A percentile compares a stretch with the other conserved stretches of the same genome.
Conservation (phyloP, 257 asterid genomes). For the Solanum dulcamara region DNA sequence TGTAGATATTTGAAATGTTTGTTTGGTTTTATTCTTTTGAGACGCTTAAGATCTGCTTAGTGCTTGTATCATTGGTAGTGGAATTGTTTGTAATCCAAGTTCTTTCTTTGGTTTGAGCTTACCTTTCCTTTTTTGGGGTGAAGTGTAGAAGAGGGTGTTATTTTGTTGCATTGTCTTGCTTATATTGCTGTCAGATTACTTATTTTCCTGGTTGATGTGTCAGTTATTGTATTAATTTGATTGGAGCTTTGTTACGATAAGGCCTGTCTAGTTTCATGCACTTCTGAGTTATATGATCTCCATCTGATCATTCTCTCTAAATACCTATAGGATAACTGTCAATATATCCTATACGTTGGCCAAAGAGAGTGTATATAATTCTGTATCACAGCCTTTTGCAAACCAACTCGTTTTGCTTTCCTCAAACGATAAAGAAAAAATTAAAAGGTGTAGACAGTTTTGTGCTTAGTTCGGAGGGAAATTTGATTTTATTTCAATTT, state of each 20-base stretch:
- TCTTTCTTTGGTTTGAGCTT: not conserved
- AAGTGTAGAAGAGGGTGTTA: no score
- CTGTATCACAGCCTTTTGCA: not conserved
- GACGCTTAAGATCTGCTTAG: not conserved
- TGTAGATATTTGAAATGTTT: not conserved
- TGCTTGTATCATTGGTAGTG: not conserved
- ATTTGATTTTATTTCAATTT: not conserved
- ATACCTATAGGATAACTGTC: not conserved
- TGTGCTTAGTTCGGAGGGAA: not conserved
- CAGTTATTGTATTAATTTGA: no score
- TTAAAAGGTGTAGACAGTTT: not conserved
- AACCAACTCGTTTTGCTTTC: not conserved
- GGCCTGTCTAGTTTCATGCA: not conserved
- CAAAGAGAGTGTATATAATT: not conserved
- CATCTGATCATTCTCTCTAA: not conserved
- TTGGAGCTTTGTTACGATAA: not conserved
- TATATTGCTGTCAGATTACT: no score
- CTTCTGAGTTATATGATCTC: not conserved
- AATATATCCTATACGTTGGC: not conserved
- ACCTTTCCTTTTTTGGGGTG: no score
- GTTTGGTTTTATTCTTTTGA: not conserved
- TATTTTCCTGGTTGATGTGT: no score
- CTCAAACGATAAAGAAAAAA: not conserved
- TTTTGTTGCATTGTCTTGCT: no score
- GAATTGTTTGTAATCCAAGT: not conserved